Conservation (phyloP, 495 filamentous ascomycete species). For the Talaromyces thailandensis region DNA sequence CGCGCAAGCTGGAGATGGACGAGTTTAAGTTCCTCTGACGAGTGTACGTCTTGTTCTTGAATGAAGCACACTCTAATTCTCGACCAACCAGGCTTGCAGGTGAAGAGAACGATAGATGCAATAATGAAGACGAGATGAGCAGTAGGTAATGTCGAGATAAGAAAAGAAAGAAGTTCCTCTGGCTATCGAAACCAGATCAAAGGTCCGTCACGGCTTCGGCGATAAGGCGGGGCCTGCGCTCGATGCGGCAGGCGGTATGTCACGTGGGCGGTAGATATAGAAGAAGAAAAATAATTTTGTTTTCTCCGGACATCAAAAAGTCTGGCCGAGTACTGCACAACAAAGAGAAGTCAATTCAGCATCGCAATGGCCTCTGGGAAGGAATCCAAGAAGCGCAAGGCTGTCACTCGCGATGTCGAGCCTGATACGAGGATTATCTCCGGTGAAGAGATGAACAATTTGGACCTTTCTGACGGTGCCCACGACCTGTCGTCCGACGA, state of each 20-base stretch:
- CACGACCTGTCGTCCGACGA: slow-evolving; percentile 36
- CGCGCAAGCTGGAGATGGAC: background rate
- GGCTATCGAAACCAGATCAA: background rate
- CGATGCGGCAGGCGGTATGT: slow-evolving; percentile 22
- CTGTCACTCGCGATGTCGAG: slow-evolving; percentile 44
- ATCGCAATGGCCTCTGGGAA: slow-evolving; percentile 25
- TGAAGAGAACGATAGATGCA: background rate
- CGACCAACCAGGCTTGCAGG: background rate
- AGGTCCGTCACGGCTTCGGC: background rate
- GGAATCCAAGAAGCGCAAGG: slow-evolving; percentile 49
- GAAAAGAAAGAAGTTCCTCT: background rate
- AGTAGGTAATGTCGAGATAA: background rate
- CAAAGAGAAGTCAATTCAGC: background rate
- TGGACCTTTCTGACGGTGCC: slow-evolving; percentile 52
- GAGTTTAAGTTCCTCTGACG: background rate
- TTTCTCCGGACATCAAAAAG: background rate
- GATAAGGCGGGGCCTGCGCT: slow-evolving; percentile 2
- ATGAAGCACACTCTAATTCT: background rate
- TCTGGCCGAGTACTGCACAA: background rate
- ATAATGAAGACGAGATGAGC: background rate
- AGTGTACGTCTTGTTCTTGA: background rate
- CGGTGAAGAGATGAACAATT: slow-evolving; percentile 57
- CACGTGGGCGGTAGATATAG: slow-evolving; percentile 33
- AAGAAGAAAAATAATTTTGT: slow-evolving; percentile 22
- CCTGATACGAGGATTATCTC: slow-evolving; percentile 44